These are phyloP conservation scores for Komagataella kurtzmanii DNA, from an alignment of 805 yeast genomes.

Conservation along the genomic window DNA sequence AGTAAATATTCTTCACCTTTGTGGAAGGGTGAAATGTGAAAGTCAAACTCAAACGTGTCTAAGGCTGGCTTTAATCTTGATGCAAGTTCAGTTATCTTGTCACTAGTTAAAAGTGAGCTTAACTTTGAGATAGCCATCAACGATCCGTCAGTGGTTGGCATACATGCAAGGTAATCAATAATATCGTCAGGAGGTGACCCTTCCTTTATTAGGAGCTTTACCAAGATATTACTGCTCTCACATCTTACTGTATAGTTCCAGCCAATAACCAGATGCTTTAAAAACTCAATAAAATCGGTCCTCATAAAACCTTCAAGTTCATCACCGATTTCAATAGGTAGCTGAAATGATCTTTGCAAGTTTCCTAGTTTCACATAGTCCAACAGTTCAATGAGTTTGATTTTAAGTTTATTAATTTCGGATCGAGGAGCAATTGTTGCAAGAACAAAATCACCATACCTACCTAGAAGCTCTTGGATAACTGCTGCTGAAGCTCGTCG, in stretches of 20 bases:
- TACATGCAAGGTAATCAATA: neutral
- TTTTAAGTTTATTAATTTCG: slow-evolving; percentile 20
- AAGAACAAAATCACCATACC: slow-evolving; percentile 40
- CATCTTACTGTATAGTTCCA: slow-evolving; percentile 28
- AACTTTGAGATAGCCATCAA: neutral
- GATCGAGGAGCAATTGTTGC: slow-evolving; percentile 3
- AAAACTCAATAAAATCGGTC: slow-evolving; percentile 15
- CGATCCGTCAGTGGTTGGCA: slow-evolving; percentile 1
- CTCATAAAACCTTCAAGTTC: slow-evolving; percentile 8
- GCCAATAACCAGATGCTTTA: slow-evolving; percentile 20
- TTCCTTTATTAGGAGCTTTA: slow-evolving; percentile 5
- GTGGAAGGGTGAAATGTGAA: slow-evolving; percentile 17
- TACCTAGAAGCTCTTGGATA: slow-evolving; percentile 72
- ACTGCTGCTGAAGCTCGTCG: slow-evolving; percentile 82
- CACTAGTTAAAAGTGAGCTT: slow-evolving; percentile 2
- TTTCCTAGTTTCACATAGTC: slow-evolving; percentile 36
- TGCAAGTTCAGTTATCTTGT: slow-evolving; percentile 5
- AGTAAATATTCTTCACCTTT: slow-evolving; percentile 24
- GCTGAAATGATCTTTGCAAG: slow-evolving; percentile 21
- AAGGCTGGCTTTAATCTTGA: neutral
- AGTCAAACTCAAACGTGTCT: slow-evolving; percentile 10
- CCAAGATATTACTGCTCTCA: slow-evolving; percentile 25
- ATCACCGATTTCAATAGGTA: slow-evolving; percentile 7
- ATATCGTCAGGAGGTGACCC: neutral
- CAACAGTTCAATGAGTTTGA: slow-evolving; percentile 44